These are phyloP conservation scores for Neurospora sp. DNA, from an alignment of 495 filamentous ascomycete genomes.

Conservation along the genomic window DNA sequence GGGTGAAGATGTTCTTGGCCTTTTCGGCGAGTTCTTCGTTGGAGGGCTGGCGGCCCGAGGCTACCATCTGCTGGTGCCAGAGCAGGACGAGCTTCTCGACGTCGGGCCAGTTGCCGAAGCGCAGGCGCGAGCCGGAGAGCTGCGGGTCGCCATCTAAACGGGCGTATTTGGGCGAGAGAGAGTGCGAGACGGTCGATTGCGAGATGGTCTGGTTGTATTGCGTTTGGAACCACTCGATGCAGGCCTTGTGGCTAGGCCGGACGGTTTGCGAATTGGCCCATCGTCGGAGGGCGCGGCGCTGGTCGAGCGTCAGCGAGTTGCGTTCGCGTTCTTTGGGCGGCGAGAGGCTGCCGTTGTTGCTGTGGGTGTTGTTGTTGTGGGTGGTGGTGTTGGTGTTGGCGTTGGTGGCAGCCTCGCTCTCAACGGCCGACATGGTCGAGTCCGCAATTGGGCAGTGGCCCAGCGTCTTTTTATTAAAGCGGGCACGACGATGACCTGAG, in stretches of 20 bases:
- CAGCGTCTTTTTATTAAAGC: background rate
- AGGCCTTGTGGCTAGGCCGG: constrained; percentile 40
- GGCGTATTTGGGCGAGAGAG: constrained; percentile 42
- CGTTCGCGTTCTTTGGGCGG: constrained; percentile 38
- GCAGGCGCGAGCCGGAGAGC: constrained; percentile 40
- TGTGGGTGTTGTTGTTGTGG: background rate
- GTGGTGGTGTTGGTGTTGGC: background rate
- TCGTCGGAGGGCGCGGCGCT: constrained; percentile 40
- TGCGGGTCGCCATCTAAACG: constrained; percentile 40
- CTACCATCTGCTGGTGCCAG: constrained; percentile 37
- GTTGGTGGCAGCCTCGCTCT: background rate
- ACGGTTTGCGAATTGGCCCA: constrained; percentile 40
- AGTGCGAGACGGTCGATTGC: constrained; percentile 43
- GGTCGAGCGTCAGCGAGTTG: constrained; percentile 42
- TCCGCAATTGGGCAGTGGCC: background rate
- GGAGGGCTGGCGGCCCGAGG: constrained; percentile 34
- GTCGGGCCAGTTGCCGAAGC: constrained; percentile 45
- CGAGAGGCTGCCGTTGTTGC: background rate
- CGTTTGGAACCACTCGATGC: constrained; percentile 42
- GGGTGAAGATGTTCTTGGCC: constrained; percentile 37
- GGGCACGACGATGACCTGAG: background rate
- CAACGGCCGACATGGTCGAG: background rate
- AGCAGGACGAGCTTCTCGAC: constrained; percentile 44
- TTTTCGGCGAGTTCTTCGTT: constrained; percentile 45
- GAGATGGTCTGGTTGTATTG: constrained; percentile 42